Evolutionary conservation across 225 moss, liverwort and hornwort genomes (phyloP).

Genomic region (Marchantia polymorpha): DNA sequence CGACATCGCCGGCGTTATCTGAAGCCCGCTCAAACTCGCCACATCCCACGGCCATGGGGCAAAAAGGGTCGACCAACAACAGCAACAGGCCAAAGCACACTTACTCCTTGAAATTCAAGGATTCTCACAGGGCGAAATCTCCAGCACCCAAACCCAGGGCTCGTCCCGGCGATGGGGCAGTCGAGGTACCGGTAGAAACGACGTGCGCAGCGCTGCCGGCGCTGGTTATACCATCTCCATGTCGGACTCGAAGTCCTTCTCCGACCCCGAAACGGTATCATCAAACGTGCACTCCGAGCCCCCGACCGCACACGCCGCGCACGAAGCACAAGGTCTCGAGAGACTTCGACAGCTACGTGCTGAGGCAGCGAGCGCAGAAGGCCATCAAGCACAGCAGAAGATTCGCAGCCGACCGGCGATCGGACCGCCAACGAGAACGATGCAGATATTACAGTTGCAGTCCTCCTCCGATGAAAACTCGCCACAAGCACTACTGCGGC

Average conservation of each 20-base stretch:
- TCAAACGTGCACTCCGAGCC: background rate
- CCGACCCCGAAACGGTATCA: background rate
- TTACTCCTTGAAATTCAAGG: constrained; percentile 2
- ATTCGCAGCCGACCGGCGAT: background rate
- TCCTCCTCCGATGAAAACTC: constrained; percentile 8
- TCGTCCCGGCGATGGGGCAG: too few relatives aligned
- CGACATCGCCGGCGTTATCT: background rate
- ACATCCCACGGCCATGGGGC: too few relatives aligned
- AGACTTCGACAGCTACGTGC: constrained; percentile 8
- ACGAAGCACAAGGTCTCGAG: background rate
- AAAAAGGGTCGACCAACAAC: background rate
- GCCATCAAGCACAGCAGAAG: constrained; percentile 6
- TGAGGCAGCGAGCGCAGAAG: constrained; percentile 2
- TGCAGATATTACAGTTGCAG: background rate
- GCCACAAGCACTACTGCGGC: constrained; percentile 17
- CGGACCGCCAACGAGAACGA: background rate
- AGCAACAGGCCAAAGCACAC: constrained; percentile 1
- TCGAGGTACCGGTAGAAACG: too few relatives aligned
- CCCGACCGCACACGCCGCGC: background rate
- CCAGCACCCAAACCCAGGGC: background rate
- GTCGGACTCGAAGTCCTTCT: background rate
- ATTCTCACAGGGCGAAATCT: background rate
- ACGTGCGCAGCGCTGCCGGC: constrained; percentile 8
- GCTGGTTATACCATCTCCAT: background rate
- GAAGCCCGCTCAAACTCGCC: background rate